Base-by-base conservation (phyloP, 768 basidiomycete genomes). In the Mycena maculata region DNA sequence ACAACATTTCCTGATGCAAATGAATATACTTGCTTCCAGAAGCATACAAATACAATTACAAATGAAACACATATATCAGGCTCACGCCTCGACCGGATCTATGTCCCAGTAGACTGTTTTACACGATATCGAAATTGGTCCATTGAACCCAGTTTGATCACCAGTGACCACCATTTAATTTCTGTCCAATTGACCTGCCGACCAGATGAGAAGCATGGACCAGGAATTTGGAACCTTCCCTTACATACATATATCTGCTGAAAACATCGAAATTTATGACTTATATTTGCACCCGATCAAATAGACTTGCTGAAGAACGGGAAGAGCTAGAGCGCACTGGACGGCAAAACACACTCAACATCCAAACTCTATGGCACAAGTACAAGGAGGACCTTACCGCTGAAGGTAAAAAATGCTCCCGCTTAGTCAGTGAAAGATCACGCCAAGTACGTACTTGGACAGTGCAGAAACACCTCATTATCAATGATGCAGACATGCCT, bases 11-110 rank as follows among this genome's bases (percentile, higher is more conserved):
- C 39, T 36, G 54, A 47, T 45, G 44, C n/a, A 22, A 30, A 45
- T 1, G 44, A 63, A 31, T 63, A 63, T 27, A 56, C 62, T 38
- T 63, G 62, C 44, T 20, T 39, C 20, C 62, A 63, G 25, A 30
- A 55, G 11, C 28, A 33, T 11, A 45, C 30, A 16, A 41, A 39
- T 49, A 20, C 22, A 25, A 28, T 13, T 31, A 55, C 54, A 23
- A 55, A 45, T 25, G 36, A 44, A 28, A 33, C 27, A 25, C 30
- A 23, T 28, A 25, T 38, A 54, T 56, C 54, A 25, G 22, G 45
- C 15, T 55, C 62, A 33, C 42, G 62, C 23, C n/a, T 63, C 6
- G 62, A 63, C 45, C 28, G 62, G 10, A 56, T 55, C 18, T 44
- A 63, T 45, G 54, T 63, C n/a, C 38, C 54, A 33, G 18, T 42